Base-by-base conservation (phyloP, 2,329 filamentous ascomycete genomes). In the Dothiorella sarmentorum region DNA sequence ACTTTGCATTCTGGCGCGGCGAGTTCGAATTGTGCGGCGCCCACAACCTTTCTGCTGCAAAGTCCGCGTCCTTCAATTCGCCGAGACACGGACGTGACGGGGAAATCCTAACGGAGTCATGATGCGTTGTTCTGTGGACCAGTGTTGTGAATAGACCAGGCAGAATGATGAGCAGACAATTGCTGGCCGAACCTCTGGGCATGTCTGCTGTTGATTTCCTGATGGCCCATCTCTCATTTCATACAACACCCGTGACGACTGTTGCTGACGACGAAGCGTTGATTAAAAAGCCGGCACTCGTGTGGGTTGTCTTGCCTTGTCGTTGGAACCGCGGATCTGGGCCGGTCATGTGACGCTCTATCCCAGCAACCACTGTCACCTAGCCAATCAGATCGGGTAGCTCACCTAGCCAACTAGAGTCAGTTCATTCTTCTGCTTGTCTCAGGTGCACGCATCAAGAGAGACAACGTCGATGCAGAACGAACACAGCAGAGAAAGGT, bases 301-400 rank as follows among this genome's bases (percentile, higher is more conserved):
- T 45, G 43, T 26, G 43, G n/a, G n/a, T n/a, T n/a, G 7, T 18
- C 43, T 24, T 45, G 43, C 29, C 24, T 45, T 45, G 43, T 45
- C 43, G 43, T 45, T 18, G 43, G 24, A 17, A 18, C 43, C 43
- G 20, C 43, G 43, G 43, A 45, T 13, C 43, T 45, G 43, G 24
- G 43, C 43, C 43, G 43, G 43, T 45, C 43, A 45, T 45, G 43
- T 45, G 43, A 45, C 26, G 43, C n/a, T n/a, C n/a, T n/a, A n/a
- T n/a, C n/a, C n/a, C 24, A 27, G 15, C 3, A 22, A 43, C 40
- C 40, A 22, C 20, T 9, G 20, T 20, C 20, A 13, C 20, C 15
- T 43, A 6, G 6, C 40, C 40, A 22, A 13, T 26, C 40, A 43
- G 7, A 9, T 13, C 29, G 13, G 29, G n/a, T n/a, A n/a, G n/a